Base-by-base conservation (phyloP, 2,329 filamentous ascomycete genomes). In the Fusarium phyllophilum region DNA sequence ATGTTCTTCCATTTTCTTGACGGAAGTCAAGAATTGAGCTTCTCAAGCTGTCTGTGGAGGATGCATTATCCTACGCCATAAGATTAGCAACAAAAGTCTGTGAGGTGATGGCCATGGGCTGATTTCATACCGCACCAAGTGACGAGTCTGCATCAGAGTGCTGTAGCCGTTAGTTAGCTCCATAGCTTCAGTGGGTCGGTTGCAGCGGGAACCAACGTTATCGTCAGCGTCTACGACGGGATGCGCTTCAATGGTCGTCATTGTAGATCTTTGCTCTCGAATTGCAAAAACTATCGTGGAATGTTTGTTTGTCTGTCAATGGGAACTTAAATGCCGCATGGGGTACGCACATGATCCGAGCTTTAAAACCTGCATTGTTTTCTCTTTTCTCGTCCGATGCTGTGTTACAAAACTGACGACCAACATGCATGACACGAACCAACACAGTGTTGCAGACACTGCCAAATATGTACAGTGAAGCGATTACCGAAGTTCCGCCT, bases 1-100 rank as follows among this genome's bases (percentile, higher is more conserved):
- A 70, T 11, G 67, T 70, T n/a, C 67, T 65, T 29, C 67, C 67
- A 8, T 70, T 70, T 2, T 70, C 67, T 10, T 58, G 66, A 3
- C 67, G 54, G 10, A 33, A 70, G 20, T 70, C 60, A 20, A 49
- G 62, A 22, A 70, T 66, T 2, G 67, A 70, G 9, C 67, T 70
- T 22, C 66, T 60, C 24, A 70, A 15, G 9, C 66, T 70, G n/a
- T 70, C 67, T 5, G 67, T 70, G 1, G 67, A 70, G 4, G 67
- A 70, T 6, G 66, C 55, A 31, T 41, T 54, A 8, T 66, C 61
- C 68, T 71, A 12, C 4, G 10, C 8, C 3, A 6, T 15, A 14
- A 3, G 5, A 33, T 66, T 8, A 48, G 11, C 11, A 33, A 15
- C 26, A 15, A 15, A 20, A 24, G 34, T 3, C 20, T 20, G 22